Base-by-base conservation (phyloP, 2,329 filamentous ascomycete species). In the Aurifilum marmelostoma region DNA sequence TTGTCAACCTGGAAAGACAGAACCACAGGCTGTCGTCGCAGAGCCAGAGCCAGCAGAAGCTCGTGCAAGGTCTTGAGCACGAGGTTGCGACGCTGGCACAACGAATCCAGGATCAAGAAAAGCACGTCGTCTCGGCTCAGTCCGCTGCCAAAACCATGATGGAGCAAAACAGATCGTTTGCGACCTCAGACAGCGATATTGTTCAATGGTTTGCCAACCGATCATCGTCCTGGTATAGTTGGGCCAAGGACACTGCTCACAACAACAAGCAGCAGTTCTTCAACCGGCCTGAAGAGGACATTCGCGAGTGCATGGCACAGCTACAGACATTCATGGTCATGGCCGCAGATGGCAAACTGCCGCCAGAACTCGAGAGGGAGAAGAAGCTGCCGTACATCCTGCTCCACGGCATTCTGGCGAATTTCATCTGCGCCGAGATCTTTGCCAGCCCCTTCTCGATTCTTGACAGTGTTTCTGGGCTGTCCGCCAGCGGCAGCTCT, bases 381-480 rank as follows among this genome's bases (percentile, higher is more conserved):
- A 62, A 41, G 37, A 62, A 62, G 37, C n/a, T 62, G 37, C 37
- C 59, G n/a, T 62, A 62, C 59, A 41, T 62, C 24, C 59, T 62
- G 24, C 59, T 62, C 14, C 59, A 62, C 41, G 59, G 59, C 32
- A 62, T 62, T 37, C 59, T 62, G 29, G 59, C 59, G 12, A 37
- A 43, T 16, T 62, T 62, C 12, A 29, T 62, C n/a, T 62, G 37
- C 11, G 37, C 59, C n/a, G 59, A 41, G 34, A 62, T 62, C 12
- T 43, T 62, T 43, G 37, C 34, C 32, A 62, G 16, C 24, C 59
- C 59, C 4, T 62, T 62, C 24, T 27, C 59, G 37, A 62, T 62
- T 29, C 59, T 62, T 43, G 59, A 62, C 24, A 62, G 59, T 24
- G 11, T 62, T 18, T 27, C 59, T 2, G n/a, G 24, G 4, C 59